Base-by-base conservation (phyloP, 1,139 yeast species). In the Magnusiomyces magnusii region DNA sequence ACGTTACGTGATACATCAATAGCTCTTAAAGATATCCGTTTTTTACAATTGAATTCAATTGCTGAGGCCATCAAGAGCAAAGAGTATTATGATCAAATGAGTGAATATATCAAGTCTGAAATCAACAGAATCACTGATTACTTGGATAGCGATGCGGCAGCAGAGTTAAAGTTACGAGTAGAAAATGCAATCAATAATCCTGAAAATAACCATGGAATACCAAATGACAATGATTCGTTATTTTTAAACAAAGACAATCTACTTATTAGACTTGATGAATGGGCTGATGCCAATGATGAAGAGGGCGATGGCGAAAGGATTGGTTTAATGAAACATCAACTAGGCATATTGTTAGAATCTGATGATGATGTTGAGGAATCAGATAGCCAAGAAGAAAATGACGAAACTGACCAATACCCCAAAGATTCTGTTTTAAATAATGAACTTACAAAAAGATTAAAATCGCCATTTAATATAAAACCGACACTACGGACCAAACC, bases 81-180 rank as follows among this genome's bases (percentile, higher is more conserved):
- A n/a, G 27, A 23, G 15, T 21, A 41, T 9, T 28, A 28, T 25
- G 36, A 39, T 7, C 15, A 41, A n/a, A 25, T 39, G 28, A 41
- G 23, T 7, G 17, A 7, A 9, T 13, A 23, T 19, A 31, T 41
- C 36, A 21, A 36, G 10, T 25, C 34, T 25, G 49, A 52, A 24
- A 41, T 39, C 7, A 10, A 10, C 27, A 23, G 55, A 52, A 52
- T 52, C 2, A 15, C 24, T 10, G 28, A 36, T n/a, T 52, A 52
- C 25, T 41, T 39, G 21, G n/a, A 42, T 10, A 52, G 55, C 24
- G 49, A 36, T 25, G 55, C 49, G 2, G 55, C 55, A 17, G 19
- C 23, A 24, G 55, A 52, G n/a, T 25, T 52, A 17, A 23, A 28
- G 13, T 19, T 19, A 24, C 47, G 55, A 19, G 25, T 52, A 41